phyloP scores from a whole-genome alignment of 2,329 filamentous ascomycete species.

The Cryoendolithus antarcticus region DNA sequence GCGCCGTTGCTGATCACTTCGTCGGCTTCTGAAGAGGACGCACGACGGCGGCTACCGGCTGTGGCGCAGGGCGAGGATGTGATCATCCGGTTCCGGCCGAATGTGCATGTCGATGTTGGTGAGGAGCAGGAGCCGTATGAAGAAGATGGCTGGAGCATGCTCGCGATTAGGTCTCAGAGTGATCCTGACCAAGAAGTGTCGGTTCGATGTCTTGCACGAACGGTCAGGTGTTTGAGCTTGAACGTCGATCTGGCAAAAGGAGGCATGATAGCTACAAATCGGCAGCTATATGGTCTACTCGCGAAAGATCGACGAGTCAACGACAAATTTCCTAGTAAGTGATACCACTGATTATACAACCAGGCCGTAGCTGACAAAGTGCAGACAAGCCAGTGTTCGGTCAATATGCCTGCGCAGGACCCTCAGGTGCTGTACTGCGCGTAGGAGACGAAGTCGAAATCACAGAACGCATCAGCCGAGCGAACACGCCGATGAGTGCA shows the following conservation, averaged over 20 bases:
- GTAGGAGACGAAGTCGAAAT: constrained; percentile 22
- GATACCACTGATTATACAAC: neutral
- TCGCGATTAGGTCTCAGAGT: constrained; percentile 17
- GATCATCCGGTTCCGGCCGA: constrained; percentile 22
- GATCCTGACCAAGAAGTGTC: constrained; percentile 20
- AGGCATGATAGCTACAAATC: constrained; percentile 20
- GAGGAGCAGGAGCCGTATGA: constrained; percentile 18
- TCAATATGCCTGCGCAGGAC: constrained; percentile 25
- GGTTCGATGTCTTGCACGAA: constrained; percentile 20
- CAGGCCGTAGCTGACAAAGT: constrained; percentile 3
- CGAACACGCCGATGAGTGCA: constrained; percentile 7
- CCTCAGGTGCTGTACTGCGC: constrained; percentile 20
- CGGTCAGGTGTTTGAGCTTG: constrained; percentile 20
- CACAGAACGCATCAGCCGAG: constrained; percentile 12
- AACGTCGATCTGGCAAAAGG: constrained; percentile 22
- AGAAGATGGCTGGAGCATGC: constrained; percentile 21
- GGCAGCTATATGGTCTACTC: constrained; percentile 21
- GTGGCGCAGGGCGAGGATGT: constrained; percentile 19
- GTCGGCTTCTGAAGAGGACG: constrained; percentile 23
- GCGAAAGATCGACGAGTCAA: constrained; percentile 22
- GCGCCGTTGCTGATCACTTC: constrained; percentile 22
- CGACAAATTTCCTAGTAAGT: constrained; percentile 20
- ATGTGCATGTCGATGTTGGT: constrained; percentile 22
- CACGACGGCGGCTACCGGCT: constrained; percentile 17
- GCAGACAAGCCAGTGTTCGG: constrained; percentile 23